Percentiles rank a stretch among this genome's conserved stretches.
These are phyloP conservation scores for Erysimum pusillum DNA, from an alignment of 441 rosid species.

Conservation along the genomic window DNA sequence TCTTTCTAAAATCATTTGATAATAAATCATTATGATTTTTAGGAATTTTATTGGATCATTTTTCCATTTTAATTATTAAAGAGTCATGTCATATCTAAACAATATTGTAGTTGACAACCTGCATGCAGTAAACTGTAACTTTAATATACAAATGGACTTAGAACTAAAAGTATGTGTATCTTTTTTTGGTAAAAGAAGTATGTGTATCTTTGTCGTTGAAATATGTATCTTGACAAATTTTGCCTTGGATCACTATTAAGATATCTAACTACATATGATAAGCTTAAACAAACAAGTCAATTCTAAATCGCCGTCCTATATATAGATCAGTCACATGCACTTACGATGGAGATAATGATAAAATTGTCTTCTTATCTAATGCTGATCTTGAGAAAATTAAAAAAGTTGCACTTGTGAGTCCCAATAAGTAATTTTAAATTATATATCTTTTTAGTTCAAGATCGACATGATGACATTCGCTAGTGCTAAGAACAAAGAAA, in stretches of 20 bases:
- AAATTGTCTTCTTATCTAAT: conserved; percentile 25
- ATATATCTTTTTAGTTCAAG: conserved; percentile 34
- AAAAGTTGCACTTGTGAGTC: conserved; percentile 22
- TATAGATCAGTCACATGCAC: conserved; percentile 32
- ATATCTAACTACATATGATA: conserved; percentile 29
- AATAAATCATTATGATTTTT: conserved; percentile 11
- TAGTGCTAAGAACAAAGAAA: not conserved
- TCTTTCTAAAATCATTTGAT: conserved; percentile 32
- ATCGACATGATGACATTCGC: conserved; percentile 38
- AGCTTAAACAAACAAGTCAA: conserved; percentile 15
- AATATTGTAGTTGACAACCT: conserved; percentile 10
- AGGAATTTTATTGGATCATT: not conserved
- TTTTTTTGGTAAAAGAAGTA: too few relatives aligned
- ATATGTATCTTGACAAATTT: not conserved
- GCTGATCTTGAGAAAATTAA: conserved; percentile 9
- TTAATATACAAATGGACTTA: not conserved
- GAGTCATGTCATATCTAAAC: conserved; percentile 22
- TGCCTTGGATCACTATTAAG: conserved; percentile 4
- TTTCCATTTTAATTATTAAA: conserved; percentile 2
- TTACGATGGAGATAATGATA: conserved; percentile 31
- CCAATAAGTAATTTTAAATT: conserved; percentile 21
- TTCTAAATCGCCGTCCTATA: conserved; percentile 32
- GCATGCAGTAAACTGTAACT: conserved; percentile 6
- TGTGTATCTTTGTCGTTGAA: too few relatives aligned
- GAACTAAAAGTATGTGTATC: conserved; percentile 9